Base-by-base conservation (phyloP, 495 filamentous ascomycete genomes). In the Aspergillus sclerotioniger region DNA sequence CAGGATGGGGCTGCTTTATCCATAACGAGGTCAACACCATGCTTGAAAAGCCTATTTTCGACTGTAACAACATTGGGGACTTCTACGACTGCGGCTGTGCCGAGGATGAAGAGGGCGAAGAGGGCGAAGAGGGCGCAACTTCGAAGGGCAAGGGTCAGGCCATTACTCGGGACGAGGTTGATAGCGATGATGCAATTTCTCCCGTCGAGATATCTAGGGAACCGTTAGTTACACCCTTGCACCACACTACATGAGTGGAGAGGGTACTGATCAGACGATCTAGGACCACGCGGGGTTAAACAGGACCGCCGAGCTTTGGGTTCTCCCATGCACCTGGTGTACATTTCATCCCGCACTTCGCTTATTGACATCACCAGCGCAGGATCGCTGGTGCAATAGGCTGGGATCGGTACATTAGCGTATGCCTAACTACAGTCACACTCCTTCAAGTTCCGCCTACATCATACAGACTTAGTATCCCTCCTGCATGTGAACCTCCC, bases 61-160 rank as follows among this genome's bases (percentile, higher is more conserved):
- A 98, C 68, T 98, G 94, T 65, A 85, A 82, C 47, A 88, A 90
- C 10, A 88, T 98, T 56, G 91, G 91, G 3, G 90, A 95, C 57
- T 89, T 90, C 62, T 98, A 98, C 70, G 92, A 98, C 70, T 98
- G 94, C 64, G 94, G 94, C 12, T 98, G 94, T 69, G 89, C 86
- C 3, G 92, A 90, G 29, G 90, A 92, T 52, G 85, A 82, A 21
- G 62, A 67, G 16, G 62, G 48, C 8, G 58, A 62, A 16, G 53
- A 51, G 35, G 58, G 57, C 8, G 47, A 49, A 20, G 53, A 51
- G 35, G 58, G 57, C 8, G 47, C 31, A 20, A 29, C 20, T 2
- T 6, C 15, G 8, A 43, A 37, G n/a, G 45, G 53, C 6, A 50
- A 25, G 35, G 51, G 45, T 31, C 57, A 64, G 47, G 47, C 43